Base-by-base conservation (phyloP, 148 eudicot genomes). In the Vaccinium macrocarpon region DNA sequence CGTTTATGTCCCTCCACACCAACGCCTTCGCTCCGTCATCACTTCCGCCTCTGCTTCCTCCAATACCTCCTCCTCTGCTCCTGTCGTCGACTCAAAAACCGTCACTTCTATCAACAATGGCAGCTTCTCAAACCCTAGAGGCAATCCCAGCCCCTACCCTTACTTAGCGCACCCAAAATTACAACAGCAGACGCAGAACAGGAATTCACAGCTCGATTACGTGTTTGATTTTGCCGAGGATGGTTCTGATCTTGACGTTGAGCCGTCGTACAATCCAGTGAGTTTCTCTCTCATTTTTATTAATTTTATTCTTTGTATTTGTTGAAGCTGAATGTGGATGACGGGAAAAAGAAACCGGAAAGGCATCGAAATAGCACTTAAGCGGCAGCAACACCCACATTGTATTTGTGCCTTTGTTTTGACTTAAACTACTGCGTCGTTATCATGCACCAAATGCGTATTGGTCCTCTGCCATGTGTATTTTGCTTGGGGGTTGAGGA, bases 1-100 rank as follows among this genome's bases (percentile, higher is more conserved):
- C 51, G 88, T 94, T 27, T 96, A 96, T 87, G 93, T 96, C 56
- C 98, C 99, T 18, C 99, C 99, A 29, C 99, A 94, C 88, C 95
- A 93, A 70, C 92, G 99, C 53, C 86, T 90, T 18, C 86, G 88
- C 80, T 91, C 97, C 42, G 88, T 88, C 57, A 85, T 89, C 88
- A 88, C 89, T 53, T 83, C 89, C 81, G 73, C 88, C 76, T 78
- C 97, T 78, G 70, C 92, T n/a, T 38, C 88, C 35, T 64, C 88
- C 35, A 82, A 82, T 75, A 55, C 38, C 59, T 32, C 89, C 38
- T 83, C 89, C 38, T 84, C 90, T 9, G 53, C 82, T 42, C 76
- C 86, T 0, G 59, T 19, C 56, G 81, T 80, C 70, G 73, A 61
- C 56, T 74, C 81, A 50, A 73, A 50, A 57, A 64, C 64, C 80